phyloP scores from a whole-genome alignment of 768 basidiomycete genomes.

The Hydnomerulius pinastri region DNA sequence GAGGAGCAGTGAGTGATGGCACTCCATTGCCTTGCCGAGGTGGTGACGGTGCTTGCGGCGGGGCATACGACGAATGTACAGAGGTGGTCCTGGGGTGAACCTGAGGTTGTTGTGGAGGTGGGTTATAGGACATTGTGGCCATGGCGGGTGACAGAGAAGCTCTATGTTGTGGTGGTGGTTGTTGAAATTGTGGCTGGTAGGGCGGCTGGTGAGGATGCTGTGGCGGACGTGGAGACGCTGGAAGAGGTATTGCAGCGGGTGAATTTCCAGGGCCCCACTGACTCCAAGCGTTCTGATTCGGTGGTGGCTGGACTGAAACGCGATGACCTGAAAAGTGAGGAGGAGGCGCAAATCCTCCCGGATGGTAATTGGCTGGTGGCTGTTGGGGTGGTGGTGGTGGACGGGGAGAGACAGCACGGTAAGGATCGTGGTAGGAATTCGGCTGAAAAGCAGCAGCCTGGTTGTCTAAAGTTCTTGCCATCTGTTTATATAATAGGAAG shows the following conservation, averaged over 20 bases:
- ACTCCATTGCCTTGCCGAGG: conserved; percentile 22
- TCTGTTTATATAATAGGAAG: conserved; percentile 43
- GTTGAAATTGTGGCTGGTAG: conserved; percentile 22
- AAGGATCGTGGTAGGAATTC: conserved; percentile 22
- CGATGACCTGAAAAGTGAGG: conserved; percentile 11
- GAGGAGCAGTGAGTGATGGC: conserved; percentile 63
- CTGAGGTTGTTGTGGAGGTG: conserved; percentile 23
- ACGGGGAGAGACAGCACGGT: conserved; percentile 25
- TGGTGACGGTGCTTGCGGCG: conserved; percentile 26
- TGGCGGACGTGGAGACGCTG: conserved; percentile 23
- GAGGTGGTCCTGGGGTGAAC: conserved; percentile 21
- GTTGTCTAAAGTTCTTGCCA: conserved; percentile 63
- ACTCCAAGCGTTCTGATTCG: conserved; percentile 22
- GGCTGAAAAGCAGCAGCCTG: conserved; percentile 34
- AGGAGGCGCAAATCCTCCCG: conserved; percentile 14
- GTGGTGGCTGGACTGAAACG: conserved; percentile 22
- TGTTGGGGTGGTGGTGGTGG: conserved; percentile 23
- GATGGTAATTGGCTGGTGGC: conserved; percentile 15
- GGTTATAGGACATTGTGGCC: conserved; percentile 23
- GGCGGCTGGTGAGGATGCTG: conserved; percentile 17
- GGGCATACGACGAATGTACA: conserved; percentile 15
- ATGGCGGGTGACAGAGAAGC: conserved; percentile 26
- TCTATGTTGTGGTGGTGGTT: conserved; percentile 25
- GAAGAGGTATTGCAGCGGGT: conserved; percentile 21
- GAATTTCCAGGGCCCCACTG: conserved; percentile 19